Base-by-base conservation (phyloP, 2,329 filamentous ascomycete species). In the Colletotrichum abscissum region DNA sequence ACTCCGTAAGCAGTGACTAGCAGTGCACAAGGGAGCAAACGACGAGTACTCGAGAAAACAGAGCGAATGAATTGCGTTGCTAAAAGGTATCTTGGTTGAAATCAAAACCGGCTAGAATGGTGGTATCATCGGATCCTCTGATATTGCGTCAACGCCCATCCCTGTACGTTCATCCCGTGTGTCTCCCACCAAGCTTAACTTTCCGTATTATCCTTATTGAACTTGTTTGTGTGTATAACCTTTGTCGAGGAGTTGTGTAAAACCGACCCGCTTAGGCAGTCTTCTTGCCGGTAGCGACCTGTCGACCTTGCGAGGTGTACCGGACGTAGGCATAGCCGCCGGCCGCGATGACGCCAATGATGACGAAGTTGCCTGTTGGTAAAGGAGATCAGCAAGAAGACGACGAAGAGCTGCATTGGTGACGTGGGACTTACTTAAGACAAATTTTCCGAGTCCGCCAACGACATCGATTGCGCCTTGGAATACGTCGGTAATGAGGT, bases 391-490 rank as follows among this genome's bases (percentile, higher is more conserved):
- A 68, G 52, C 6, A 26, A 16, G 16, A 30, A 5, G 1, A 7
- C 12, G 5, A 1, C 19, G 2, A 1, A 62, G 35, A 24, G 33
- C 19, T 8, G 12, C 1, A 6, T 28, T 16, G 49, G 24, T n/a
- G 9, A 2, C 1, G 26, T 3, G 9, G 22, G 16, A 78, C 82
- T 74, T 77, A 85, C 84, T 79, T 6, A 81, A 69, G 49, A 85
- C 64, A 72, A 85, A 85, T 67, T 83, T 84, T 73, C 82, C 80
- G 33, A 84, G 76, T 24, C 84, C 83, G 9, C 82, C 81, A 4
- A 82, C 78, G 19, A 85, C 76, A 19, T 85, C 80, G 12, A 83
- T 76, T 3, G 82, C 76, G 6, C 84, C 83, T 8, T 78, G 75
- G 55, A 82, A 63, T 22, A 85, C 76, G 65, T 85, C 81, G 54